A percentile compares a stretch with the other conserved stretches of the same genome.
Conservation (phyloP, 148 eudicot species). For the Beta vulgaris region DNA sequence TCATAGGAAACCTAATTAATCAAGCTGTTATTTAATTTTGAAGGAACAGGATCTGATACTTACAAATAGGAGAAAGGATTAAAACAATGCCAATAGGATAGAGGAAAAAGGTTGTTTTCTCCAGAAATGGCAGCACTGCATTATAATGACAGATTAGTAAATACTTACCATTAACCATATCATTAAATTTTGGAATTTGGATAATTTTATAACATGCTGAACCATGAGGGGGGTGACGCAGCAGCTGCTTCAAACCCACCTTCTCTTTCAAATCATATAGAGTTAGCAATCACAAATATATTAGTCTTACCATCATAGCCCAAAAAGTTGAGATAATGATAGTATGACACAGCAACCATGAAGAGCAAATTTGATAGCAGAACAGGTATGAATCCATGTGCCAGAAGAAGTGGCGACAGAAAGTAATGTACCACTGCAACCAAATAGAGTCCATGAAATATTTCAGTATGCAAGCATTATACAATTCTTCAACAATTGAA, state of each 20-base stretch:
- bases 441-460: constrained; percentile 10
- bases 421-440: constrained; percentile 86
- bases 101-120: constrained; percentile 87
- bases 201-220: neutral
- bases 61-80: constrained; percentile 89
- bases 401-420: constrained; percentile 85
- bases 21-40: neutral
- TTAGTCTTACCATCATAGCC: constrained; percentile 87
- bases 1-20: neutral
- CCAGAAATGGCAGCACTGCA: constrained; percentile 97
- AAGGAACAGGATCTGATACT: constrained; percentile 32
- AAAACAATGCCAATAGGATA: constrained; percentile 87
- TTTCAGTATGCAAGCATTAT: neutral
- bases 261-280: neutral
- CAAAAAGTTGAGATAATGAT: constrained; percentile 89
- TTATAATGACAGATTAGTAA: constrained; percentile 8
- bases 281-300: neutral
- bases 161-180: neutral
- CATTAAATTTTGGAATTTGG: neutral
- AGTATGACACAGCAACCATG: constrained; percentile 85
- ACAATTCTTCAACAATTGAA: neutral
- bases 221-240: neutral
- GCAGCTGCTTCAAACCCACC: neutral
- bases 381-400: constrained; percentile 89
- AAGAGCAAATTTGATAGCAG: constrained; percentile 87